Evolutionary conservation across 2,329 filamentous ascomycete species (phyloP).

Genomic region (Scorias spongiosa): DNA sequence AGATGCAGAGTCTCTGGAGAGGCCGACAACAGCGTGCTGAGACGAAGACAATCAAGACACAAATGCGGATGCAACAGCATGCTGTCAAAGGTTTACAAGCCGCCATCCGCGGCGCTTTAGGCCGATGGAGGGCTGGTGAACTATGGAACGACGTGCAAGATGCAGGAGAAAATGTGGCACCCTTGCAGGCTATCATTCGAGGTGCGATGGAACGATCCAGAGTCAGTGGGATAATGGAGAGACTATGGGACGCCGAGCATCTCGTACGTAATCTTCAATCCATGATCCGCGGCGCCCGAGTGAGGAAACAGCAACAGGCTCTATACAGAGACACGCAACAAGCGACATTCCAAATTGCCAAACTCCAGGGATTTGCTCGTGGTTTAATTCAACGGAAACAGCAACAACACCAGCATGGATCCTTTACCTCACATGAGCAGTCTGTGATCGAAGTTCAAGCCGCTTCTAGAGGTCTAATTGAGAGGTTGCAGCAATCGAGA

Average conservation of each 20-base stretch:
- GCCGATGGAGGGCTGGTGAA: conserved; percentile 37
- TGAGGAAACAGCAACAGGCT: conserved; percentile 26
- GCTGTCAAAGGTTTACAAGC: conserved; percentile 29
- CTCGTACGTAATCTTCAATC: conserved; percentile 68
- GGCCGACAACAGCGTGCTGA: conserved; percentile 41
- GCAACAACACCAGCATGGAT: conserved; percentile 14
- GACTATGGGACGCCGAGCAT: conserved; percentile 73
- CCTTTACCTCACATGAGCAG: conserved; percentile 13
- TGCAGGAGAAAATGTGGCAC: conserved; percentile 19
- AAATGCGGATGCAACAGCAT: conserved; percentile 28
- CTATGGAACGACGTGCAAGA: conserved; percentile 27
- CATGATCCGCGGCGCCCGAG: conserved; percentile 37
- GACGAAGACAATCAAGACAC: conserved; percentile 32
- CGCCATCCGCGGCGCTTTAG: conserved; percentile 36
- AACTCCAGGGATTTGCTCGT: conserved; percentile 41
- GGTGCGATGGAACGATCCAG: conserved; percentile 64
- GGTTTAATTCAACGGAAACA: conserved; percentile 47
- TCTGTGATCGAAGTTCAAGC: conserved; percentile 24
- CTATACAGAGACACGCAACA: conserved; percentile 48
- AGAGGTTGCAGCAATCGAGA: conserved; percentile 20
- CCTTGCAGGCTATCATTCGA: conserved; percentile 32
- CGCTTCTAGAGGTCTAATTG: conserved; percentile 25
- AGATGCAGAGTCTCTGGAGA: conserved; percentile 67
- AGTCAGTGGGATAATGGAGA: conserved; percentile 70
- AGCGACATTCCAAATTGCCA: conserved; percentile 43